Percentiles rank a stretch among this genome's conserved stretches.
These are phyloP conservation scores for Sphaerulina vaccinii DNA, from an alignment of 2,329 filamentous ascomycete genomes.

Conservation along the genomic window DNA sequence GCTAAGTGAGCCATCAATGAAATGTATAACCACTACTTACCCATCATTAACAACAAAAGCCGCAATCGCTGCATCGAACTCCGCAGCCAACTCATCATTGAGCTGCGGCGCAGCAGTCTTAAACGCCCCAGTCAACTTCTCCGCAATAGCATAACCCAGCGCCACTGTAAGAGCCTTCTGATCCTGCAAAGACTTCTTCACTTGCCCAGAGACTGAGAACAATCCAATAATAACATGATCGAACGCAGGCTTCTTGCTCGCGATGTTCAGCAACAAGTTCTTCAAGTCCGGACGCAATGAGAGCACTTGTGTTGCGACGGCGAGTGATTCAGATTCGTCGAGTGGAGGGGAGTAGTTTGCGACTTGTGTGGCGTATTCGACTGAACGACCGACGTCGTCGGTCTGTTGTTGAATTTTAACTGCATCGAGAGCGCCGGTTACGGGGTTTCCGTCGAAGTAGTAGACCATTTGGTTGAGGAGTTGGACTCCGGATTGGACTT, in stretches of 20 bases:
- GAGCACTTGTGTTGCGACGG: constrained; percentile 4
- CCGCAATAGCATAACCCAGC: constrained; percentile 2
- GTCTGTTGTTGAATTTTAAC: constrained; percentile 5
- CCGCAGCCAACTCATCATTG: constrained; percentile 1
- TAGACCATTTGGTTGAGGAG: constrained; percentile 2
- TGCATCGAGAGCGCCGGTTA: constrained; percentile 1
- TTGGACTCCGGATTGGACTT: background rate
- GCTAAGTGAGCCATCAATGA: too few relatives aligned
- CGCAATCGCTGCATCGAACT: constrained; percentile 11
- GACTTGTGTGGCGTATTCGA: background rate
- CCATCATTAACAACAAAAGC: background rate
- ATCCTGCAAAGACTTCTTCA: constrained; percentile 6
- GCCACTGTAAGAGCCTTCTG: constrained; percentile 12
- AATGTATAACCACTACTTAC: too few relatives aligned
- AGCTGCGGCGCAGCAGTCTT: constrained; percentile 2
- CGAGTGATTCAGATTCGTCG: background rate
- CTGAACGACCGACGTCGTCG: constrained; percentile 1
- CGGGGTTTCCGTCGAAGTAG: constrained; percentile 1
- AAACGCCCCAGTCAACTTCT: constrained; percentile 9
- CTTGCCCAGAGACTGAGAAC: background rate
- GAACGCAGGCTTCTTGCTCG: background rate
- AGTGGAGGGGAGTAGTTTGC: background rate
- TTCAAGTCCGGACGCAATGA: constrained; percentile 2
- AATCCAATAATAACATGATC: constrained; percentile 2
- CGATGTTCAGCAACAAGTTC: background rate